Conservation (phyloP, 352 stramenopile genomes). For the Globisporangium camurandrum region DNA sequence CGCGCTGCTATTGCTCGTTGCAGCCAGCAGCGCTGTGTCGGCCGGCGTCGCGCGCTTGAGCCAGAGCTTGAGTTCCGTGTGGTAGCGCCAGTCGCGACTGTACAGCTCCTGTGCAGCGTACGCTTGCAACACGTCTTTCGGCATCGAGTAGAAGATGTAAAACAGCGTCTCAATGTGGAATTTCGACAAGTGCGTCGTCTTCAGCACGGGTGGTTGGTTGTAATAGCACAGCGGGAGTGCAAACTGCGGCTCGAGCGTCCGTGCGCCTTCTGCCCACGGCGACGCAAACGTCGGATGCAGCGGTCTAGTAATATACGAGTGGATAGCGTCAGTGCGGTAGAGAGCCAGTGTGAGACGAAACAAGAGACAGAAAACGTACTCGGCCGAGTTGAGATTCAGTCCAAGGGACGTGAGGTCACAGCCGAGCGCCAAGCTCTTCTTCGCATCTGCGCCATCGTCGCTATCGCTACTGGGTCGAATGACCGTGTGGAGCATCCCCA, state of each 20-base stretch:
- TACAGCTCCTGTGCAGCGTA: slow-evolving; percentile 87
- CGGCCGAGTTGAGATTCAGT: slow-evolving; percentile 78
- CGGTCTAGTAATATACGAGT: slow-evolving; percentile 22
- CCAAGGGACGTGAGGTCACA: slow-evolving; percentile 77
- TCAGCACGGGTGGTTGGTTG: slow-evolving; percentile 94
- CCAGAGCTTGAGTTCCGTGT: slow-evolving; percentile 96
- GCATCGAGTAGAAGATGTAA: slow-evolving; percentile 99
- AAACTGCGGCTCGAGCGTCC: slow-evolving; percentile 81
- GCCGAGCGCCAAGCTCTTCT: slow-evolving; percentile 72
- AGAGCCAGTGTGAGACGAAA: slow-evolving; percentile 5
- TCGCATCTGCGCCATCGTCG: too few species aligned
- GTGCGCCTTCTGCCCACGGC: slow-evolving; percentile 60
- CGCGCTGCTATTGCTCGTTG: slow-evolving; percentile 11
- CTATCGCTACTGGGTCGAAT: slow-evolving; percentile 58
- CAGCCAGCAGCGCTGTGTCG: slow-evolving; percentile 47
- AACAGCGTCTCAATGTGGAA: slow-evolving; percentile 99
- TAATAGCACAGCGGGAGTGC: slow-evolving; percentile 83
- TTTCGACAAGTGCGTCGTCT: slow-evolving; percentile 96
- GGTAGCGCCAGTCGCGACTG: slow-evolving; percentile 95
- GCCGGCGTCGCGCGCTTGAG: slow-evolving; percentile 83
- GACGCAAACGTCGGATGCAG: slow-evolving; percentile 80
- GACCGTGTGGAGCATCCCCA: slow-evolving; percentile 77
- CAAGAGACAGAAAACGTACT: slow-evolving; percentile 41
- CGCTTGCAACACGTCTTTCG: slow-evolving; percentile 95
- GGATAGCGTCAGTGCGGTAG: too few species aligned